A percentile compares a stretch with the other conserved stretches of the same genome.
Conservation (phyloP, 2,329 filamentous ascomycete species). For the Pezizomycotina sp. region DNA sequence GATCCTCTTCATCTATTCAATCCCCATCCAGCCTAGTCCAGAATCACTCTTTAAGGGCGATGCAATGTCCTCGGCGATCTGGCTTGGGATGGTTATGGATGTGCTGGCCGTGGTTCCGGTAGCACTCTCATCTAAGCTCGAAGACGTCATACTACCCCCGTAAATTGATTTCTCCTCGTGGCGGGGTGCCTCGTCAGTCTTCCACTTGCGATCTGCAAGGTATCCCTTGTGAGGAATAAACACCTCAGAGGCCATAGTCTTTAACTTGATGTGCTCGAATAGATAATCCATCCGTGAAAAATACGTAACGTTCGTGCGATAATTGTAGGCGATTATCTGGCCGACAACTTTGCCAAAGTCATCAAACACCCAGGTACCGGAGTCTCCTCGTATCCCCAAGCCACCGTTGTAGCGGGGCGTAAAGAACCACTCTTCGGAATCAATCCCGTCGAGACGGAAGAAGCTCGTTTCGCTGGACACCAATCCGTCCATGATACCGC, state of each 20-base stretch:
- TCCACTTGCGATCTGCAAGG: slow-evolving; percentile 16
- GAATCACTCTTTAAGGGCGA: slow-evolving; percentile 16
- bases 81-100: slow-evolving; percentile 9
- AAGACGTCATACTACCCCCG: slow-evolving; percentile 14
- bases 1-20: too few relatives aligned
- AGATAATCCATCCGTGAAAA: slow-evolving; percentile 19
- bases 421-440: slow-evolving; percentile 20
- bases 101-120: slow-evolving; percentile 15
- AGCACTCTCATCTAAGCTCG: slow-evolving; percentile 14
- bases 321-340: slow-evolving; percentile 20
- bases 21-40: slow-evolving; percentile 13
- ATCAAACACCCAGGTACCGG: slow-evolving; percentile 19
- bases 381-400: slow-evolving; percentile 14
- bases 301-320: slow-evolving; percentile 16
- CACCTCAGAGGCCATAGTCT: slow-evolving; percentile 17
- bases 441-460: slow-evolving; percentile 18
- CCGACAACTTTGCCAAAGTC: slow-evolving; percentile 19
- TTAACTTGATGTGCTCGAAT: slow-evolving; percentile 19
- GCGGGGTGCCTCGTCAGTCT: slow-evolving; percentile 12
- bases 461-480: slow-evolving; percentile 17
- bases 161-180: slow-evolving; percentile 9
- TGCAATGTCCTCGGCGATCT: too few relatives aligned
- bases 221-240: slow-evolving; percentile 18
- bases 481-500: slow-evolving; percentile 18
- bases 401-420: slow-evolving; percentile 18